Evolutionary conservation across 352 stramenopile genomes (phyloP), one percentile per base, ranked within the genome.

Genomic region (Pseudoperonospora humuli): DNA sequence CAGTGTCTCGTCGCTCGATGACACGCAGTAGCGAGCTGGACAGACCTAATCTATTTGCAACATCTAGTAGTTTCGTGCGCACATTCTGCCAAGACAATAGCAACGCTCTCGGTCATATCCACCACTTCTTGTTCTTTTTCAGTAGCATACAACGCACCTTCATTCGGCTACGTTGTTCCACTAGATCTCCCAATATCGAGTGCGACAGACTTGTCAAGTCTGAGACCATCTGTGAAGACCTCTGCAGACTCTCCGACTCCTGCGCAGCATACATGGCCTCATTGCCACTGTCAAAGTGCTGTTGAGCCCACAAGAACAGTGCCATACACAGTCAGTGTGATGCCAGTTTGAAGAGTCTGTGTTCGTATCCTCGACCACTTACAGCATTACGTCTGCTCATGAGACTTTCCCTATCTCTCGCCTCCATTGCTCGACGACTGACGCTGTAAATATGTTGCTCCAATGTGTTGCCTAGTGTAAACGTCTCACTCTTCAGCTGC

Each of bases 1-100:
- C 70, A 1, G 73, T 82, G 38, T 92, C 80, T 35, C 80, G 66
- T 18, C 76, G 56, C 47, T 92, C 82, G 29, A 94, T 90, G 21
- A 90, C 69, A 7, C 79, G 76, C 49, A 94, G 50, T 25, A 94
- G 50, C 32, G 77, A 90, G 28, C 75, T 89, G 3, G 79, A 91
- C 15, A 94, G 61, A 2, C 82, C 82, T 23, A 94, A 61, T 32
- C 74, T 60, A 56, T 86, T 92, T 11, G 79, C 75, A 38, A 92
- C 82, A 39, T 92, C 80, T 20, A 89, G 50, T 35, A 86, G 41
- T 57, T 89, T 89, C 4, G 75, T 85, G 14, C 77, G 72, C n/a
- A 82, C 78, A 45, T 57, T 57, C 49, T 57, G 14, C 20, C 17
- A 36, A 56, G 39, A 10, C 35, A 42, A 10, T 25, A 54, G 18